Percentiles rank a stretch among this genome's conserved stretches.
Conservation (phyloP, 345 rosid genomes). For the Eucalyptus caleyi region DNA sequence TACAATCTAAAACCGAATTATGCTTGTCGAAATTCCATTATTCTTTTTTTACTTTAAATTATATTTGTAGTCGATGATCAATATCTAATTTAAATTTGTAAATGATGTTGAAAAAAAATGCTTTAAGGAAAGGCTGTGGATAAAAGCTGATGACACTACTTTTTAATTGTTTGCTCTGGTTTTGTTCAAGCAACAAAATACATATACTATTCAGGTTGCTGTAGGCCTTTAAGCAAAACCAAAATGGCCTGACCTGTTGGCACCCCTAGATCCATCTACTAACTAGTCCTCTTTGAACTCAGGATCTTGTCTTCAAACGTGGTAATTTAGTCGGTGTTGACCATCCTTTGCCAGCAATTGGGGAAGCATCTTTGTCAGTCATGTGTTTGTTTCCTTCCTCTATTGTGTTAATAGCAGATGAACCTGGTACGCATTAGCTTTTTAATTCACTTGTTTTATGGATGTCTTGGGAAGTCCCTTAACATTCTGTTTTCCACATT, state of each 20-base stretch:
- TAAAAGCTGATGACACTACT: neutral
- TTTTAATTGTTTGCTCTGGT: neutral
- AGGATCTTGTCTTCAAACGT: conserved; percentile 66
- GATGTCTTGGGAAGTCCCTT: neutral
- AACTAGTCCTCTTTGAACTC: conserved; percentile 9
- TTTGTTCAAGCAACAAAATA: neutral
- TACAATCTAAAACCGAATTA: neutral
- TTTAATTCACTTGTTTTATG: neutral
- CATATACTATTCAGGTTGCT: neutral
- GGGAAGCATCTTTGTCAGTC: conserved; percentile 42
- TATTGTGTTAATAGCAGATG: conserved; percentile 67
- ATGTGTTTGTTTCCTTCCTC: conserved; percentile 68
- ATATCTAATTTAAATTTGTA: neutral
- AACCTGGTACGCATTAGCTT: conserved; percentile 46
- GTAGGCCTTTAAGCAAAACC: neutral
- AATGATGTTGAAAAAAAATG: neutral
- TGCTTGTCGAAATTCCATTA: neutral
- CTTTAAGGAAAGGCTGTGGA: neutral
- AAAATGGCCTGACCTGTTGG: neutral
- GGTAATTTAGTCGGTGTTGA: conserved; percentile 73
- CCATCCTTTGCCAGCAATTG: conserved; percentile 72
- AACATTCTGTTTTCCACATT: neutral
- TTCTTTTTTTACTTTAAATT: neutral
- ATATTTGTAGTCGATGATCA: neutral
- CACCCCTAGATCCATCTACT: neutral